A percentile compares a stretch with the other conserved stretches of the same genome.
phyloP scores from a whole-genome alignment of 73 alveolate genomes.

The Symbiodinium natans region DNA sequence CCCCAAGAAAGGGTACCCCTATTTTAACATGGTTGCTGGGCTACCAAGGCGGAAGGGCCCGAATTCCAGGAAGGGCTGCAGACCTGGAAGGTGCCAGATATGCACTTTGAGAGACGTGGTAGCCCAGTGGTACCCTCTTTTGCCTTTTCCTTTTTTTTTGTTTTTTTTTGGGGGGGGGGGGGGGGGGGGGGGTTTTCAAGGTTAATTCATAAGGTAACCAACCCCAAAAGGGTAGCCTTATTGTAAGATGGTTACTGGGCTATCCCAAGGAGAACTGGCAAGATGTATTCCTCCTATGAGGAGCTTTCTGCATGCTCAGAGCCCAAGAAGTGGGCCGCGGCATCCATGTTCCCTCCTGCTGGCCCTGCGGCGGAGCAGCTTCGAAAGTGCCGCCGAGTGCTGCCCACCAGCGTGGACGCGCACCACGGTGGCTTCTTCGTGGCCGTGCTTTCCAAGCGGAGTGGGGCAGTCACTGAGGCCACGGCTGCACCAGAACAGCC shows the following conservation, averaged over 20 bases:
- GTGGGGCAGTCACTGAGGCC: neutral
- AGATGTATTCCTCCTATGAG: neutral
- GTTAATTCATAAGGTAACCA: no score
- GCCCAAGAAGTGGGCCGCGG: neutral
- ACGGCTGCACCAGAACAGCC: no score
- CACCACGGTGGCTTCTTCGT: constrained; percentile 52
- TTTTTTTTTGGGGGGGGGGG: no score
- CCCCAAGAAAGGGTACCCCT: no score
- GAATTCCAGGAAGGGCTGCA: constrained; percentile 22
- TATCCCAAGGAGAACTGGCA: neutral
- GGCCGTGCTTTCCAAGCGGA: neutral
- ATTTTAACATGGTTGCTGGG: no score
- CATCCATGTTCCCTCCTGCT: neutral
- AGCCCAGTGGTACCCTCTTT: neutral
- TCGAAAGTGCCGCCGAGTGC: neutral
- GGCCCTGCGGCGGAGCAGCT: neutral
- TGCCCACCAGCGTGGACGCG: neutral
- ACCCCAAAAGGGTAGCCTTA: no score
- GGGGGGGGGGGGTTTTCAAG: no score
- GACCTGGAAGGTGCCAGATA: constrained; percentile 15
- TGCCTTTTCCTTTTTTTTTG: no score
- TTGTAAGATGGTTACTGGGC: no score
- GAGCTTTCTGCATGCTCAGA: neutral
- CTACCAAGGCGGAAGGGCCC: neutral
- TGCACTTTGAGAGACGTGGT: neutral